Percentiles rank a stretch among this genome's conserved stretches.
Conservation (phyloP, 192 early-diverging fungal species). For the Coemansia sp. region DNA sequence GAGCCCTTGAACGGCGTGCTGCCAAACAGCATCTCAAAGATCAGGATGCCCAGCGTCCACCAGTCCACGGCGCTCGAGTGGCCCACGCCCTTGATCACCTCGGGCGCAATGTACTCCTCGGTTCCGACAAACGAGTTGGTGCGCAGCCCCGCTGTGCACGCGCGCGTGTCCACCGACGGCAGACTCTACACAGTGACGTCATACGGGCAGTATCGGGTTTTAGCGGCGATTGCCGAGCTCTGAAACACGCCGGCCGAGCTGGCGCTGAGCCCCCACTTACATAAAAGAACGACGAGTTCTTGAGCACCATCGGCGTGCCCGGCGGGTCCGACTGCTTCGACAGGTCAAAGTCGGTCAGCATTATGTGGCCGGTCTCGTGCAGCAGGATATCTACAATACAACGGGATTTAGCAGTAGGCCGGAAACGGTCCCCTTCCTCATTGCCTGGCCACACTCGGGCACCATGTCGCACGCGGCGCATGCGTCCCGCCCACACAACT, state of each 20-base stretch:
- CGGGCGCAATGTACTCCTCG: constrained; percentile 99
- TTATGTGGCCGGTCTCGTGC: constrained; percentile 95
- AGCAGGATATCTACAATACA: constrained; percentile 69
- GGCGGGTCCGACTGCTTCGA: constrained; percentile 88
- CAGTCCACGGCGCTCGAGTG: constrained; percentile 96
- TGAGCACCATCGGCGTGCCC: constrained; percentile 67
- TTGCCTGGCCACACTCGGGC: constrained; percentile 1
- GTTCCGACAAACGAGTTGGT: constrained; percentile 99
- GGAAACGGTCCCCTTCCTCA: neutral
- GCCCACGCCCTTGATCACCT: constrained; percentile 92
- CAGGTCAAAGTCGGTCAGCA: constrained; percentile 98
- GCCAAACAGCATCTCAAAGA: constrained; percentile 98
- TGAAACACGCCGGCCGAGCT: no score
- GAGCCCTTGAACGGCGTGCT: constrained; percentile 96
- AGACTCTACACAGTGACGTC: no score
- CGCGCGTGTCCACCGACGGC: constrained; percentile 80
- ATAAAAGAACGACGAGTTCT: constrained; percentile 55
- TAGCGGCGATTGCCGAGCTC: no score
- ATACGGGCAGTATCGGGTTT: no score
- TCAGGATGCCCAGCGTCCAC: constrained; percentile 97
- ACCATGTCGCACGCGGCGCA: neutral
- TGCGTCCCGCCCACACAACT: constrained; percentile 4
- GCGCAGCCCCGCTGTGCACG: constrained; percentile 78
- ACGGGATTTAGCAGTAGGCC: neutral
- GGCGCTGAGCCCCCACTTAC: no score